phyloP scores from a whole-genome alignment of 306 rosid genomes.

The Corylus americana region DNA sequence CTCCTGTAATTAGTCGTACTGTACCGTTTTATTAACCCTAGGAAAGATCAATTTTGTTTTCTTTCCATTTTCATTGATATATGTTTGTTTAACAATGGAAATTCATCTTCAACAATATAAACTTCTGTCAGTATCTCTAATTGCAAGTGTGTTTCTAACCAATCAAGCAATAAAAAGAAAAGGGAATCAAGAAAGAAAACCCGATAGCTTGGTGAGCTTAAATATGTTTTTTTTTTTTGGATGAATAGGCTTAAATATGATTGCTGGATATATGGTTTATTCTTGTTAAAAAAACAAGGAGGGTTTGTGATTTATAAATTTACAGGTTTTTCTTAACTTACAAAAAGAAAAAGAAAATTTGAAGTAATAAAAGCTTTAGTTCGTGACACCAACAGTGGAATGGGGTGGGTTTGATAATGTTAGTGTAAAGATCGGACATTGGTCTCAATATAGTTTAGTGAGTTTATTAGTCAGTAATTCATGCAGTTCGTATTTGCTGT shows the following conservation, averaged over 20 bases:
- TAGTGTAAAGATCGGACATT: background rate
- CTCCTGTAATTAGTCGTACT: background rate
- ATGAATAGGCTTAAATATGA: background rate
- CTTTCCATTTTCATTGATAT: background rate
- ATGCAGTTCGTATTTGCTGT: constrained; percentile 4
- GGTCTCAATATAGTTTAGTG: background rate
- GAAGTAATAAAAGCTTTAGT: background rate
- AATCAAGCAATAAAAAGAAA: background rate
- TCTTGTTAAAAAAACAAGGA: background rate
- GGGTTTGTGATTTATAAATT: background rate
- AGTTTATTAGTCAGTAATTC: background rate
- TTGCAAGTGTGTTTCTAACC: background rate
- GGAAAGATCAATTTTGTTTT: background rate
- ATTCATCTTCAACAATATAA: background rate
- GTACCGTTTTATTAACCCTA: background rate
- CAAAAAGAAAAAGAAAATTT: background rate
- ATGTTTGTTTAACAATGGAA: background rate
- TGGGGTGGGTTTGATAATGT: background rate
- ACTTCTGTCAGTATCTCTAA: background rate
- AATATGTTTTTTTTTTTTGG: background rate
- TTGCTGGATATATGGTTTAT: background rate
- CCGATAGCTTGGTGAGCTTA: background rate
- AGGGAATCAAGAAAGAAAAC: background rate
- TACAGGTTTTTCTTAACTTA: background rate
- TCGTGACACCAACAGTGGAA: background rate